These are phyloP conservation scores for Aspergillus sp. DNA, from an alignment of 2,329 filamentous ascomycete genomes.

Conservation along the genomic window DNA sequence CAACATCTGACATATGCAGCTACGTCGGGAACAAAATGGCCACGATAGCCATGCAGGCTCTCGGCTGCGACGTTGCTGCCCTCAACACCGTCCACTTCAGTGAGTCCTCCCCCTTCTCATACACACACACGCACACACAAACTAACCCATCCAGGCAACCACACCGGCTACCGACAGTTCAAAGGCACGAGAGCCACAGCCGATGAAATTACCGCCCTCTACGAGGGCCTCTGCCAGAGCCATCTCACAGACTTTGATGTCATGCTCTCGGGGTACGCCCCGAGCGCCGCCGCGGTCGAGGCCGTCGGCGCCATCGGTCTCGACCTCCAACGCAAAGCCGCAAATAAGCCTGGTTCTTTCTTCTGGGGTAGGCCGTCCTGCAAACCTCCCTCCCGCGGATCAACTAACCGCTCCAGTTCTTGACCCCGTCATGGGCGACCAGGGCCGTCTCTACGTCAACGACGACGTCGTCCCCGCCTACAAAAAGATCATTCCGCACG, in stretches of 20 bases:
- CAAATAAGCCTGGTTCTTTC: conserved; percentile 68
- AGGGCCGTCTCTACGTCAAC: conserved; percentile 85
- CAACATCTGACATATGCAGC: conserved; percentile 51
- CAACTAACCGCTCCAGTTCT: conserved; percentile 56
- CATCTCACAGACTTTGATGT: conserved; percentile 88
- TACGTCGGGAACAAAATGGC: conserved; percentile 99
- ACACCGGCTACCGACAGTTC: conserved; percentile 87
- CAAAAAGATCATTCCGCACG: conserved; percentile 72
- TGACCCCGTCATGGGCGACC: conserved; percentile 98
- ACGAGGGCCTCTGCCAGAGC: conserved; percentile 77
- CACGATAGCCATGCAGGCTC: conserved; percentile 86
- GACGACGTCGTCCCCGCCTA: conserved; percentile 91
- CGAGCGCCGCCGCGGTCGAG: conserved; percentile 78
- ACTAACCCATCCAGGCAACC: conserved; percentile 67
- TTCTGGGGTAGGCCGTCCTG: conserved; percentile 68
- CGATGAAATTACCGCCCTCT: conserved; percentile 79
- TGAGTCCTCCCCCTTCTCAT: conserved; percentile 46
- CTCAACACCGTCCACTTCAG: conserved; percentile 98
- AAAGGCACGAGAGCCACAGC: conserved; percentile 81
- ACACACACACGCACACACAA: not conserved
- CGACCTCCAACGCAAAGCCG: conserved; percentile 69
- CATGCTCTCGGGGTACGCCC: conserved; percentile 92
- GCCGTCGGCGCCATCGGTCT: conserved; percentile 80
- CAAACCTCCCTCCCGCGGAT: conserved; percentile 4
- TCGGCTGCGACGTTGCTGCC: conserved; percentile 90